Conservation (phyloP, 2,329 filamentous ascomycete genomes). For the Calcarisporium arbuscula region DNA sequence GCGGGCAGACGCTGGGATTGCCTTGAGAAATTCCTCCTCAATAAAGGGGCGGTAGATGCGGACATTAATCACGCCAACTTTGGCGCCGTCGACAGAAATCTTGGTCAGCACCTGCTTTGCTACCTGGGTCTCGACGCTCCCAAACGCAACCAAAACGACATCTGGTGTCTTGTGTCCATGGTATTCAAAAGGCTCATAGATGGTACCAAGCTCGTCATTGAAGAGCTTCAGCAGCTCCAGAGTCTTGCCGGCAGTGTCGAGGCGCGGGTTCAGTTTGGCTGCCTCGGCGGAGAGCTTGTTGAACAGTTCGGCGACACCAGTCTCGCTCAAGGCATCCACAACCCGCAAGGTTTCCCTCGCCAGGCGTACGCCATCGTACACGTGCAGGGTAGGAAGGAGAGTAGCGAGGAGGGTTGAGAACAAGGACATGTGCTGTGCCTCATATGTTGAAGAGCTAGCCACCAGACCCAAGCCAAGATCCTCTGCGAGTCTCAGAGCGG, state of each 20-base stretch:
- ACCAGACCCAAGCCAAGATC: slow-evolving; percentile 86
- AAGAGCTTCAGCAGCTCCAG: slow-evolving; percentile 64
- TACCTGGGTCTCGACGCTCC: slow-evolving; percentile 82
- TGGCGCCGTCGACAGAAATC: slow-evolving; percentile 65
- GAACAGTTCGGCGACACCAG: slow-evolving; percentile 63
- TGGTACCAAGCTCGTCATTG: slow-evolving; percentile 88
- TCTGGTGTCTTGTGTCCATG: slow-evolving; percentile 74
- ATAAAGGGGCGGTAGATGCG: slow-evolving; percentile 92
- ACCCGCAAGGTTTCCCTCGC: slow-evolving; percentile 77
- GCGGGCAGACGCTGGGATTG: slow-evolving; percentile 67
- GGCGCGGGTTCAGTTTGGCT: slow-evolving; percentile 59
- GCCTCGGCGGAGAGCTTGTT: slow-evolving; percentile 57
- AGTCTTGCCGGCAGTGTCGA: slow-evolving; percentile 67
- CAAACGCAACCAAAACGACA: slow-evolving; percentile 84
- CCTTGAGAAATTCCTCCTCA: slow-evolving; percentile 85
- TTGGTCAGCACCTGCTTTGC: slow-evolving; percentile 72
- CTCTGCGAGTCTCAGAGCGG: slow-evolving; percentile 73
- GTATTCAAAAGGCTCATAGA: slow-evolving; percentile 93
- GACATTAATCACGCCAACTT: slow-evolving; percentile 83
- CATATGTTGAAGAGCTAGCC: slow-evolving; percentile 77
- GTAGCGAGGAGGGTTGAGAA: slow-evolving; percentile 76
- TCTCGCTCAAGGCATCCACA: slow-evolving; percentile 72
- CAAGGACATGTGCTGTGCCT: slow-evolving; percentile 93
- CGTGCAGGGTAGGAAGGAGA: slow-evolving; percentile 75
- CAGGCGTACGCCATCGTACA: slow-evolving; percentile 81